Evolutionary conservation across 2,329 filamentous ascomycete species (phyloP).

Genomic region (Cercospora brassicicola): DNA sequence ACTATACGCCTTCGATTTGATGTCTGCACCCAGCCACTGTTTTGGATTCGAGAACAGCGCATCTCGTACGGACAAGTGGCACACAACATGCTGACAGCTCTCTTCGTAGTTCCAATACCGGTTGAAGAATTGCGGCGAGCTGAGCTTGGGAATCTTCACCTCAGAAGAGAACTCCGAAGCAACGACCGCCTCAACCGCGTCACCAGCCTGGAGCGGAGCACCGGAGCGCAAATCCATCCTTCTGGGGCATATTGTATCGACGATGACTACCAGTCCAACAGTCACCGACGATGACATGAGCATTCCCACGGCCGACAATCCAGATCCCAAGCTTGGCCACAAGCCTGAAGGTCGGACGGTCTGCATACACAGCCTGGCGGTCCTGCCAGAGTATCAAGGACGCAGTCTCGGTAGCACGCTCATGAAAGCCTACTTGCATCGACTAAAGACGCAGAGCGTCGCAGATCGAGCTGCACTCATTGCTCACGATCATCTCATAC

Average conservation of each 20-base stretch:
- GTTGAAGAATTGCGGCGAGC: slow-evolving; percentile 69
- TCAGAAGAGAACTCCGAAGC: slow-evolving; percentile 56
- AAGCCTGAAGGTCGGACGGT: slow-evolving; percentile 72
- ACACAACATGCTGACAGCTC: slow-evolving; percentile 18
- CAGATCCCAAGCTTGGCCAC: slow-evolving; percentile 62
- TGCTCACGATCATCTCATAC: slow-evolving; percentile 70
- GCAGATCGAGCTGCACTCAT: slow-evolving; percentile 74
- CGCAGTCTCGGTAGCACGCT: slow-evolving; percentile 72
- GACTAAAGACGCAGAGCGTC: slow-evolving; percentile 68
- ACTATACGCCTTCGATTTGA: neutral
- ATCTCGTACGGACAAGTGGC: neutral
- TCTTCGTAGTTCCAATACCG: slow-evolving; percentile 70
- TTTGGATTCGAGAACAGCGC: neutral
- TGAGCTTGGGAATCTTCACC: slow-evolving; percentile 79
- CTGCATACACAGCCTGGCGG: slow-evolving; percentile 78
- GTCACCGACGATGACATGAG: slow-evolving; percentile 78
- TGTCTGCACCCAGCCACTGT: neutral
- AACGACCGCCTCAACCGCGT: slow-evolving; percentile 57
- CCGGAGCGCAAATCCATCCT: slow-evolving; percentile 63
- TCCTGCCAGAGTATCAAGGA: slow-evolving; percentile 72
- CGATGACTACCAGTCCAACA: slow-evolving; percentile 62
- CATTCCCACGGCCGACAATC: slow-evolving; percentile 54
- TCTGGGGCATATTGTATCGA: slow-evolving; percentile 75
- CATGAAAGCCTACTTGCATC: slow-evolving; percentile 73
- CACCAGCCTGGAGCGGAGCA: slow-evolving; percentile 60